Evolutionary conservation across 2,329 filamentous ascomycete species (phyloP).

Genomic region (Botrytis pseudocinerea): DNA sequence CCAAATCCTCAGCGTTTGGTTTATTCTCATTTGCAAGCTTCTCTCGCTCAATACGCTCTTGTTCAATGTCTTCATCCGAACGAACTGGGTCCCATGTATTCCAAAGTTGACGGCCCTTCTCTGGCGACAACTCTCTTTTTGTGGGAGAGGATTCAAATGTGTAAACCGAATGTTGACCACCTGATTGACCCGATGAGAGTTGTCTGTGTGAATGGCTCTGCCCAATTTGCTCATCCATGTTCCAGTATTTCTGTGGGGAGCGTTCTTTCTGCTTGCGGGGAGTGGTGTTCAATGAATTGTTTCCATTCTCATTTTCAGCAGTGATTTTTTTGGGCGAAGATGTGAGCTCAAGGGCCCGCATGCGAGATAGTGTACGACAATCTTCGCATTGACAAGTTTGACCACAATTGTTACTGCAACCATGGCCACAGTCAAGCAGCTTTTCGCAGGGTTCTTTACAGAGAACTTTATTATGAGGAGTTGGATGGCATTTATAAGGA

Average conservation of each 20-base stretch:
- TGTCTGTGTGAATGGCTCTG: background rate
- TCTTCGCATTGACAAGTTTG: slow-evolving; percentile 35
- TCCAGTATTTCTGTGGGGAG: background rate
- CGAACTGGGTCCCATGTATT: background rate
- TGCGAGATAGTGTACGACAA: slow-evolving; percentile 21
- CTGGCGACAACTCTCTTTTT: background rate
- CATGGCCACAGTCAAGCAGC: slow-evolving; percentile 37
- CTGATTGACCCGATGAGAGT: background rate
- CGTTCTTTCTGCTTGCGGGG: background rate
- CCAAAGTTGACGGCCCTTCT: background rate
- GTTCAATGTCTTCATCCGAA: background rate
- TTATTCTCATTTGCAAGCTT: background rate
- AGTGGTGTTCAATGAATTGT: too few species aligned
- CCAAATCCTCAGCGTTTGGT: background rate
- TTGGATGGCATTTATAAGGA: slow-evolving; percentile 37
- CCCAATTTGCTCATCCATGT: background rate
- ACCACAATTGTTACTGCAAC: slow-evolving; percentile 35
- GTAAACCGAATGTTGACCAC: background rate
- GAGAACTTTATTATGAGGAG: slow-evolving; percentile 32
- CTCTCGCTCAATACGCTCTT: background rate
- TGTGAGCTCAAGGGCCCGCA: background rate
- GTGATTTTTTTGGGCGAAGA: background rate
- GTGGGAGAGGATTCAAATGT: background rate
- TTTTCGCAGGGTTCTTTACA: slow-evolving; percentile 35
- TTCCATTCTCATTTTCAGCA: background rate